These are phyloP conservation scores for Candida sanyaensis DNA, from an alignment of 1,139 yeast species.

Conservation along the genomic window DNA sequence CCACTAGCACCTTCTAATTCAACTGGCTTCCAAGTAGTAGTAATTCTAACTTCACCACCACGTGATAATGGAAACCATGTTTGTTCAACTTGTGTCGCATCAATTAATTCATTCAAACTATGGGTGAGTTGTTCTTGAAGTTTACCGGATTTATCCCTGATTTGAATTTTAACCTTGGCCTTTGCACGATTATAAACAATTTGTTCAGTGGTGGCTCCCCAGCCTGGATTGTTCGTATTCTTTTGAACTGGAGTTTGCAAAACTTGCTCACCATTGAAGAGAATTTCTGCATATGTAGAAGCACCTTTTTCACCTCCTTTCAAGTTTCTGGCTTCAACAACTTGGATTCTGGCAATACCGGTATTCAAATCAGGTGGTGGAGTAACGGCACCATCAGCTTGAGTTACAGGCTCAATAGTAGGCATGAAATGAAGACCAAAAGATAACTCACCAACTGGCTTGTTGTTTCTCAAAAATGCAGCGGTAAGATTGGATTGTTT, in stretches of 20 bases:
- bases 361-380: conserved; percentile 94
- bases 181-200: conserved; percentile 75
- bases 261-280: conserved; percentile 60
- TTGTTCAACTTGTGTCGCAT: conserved; percentile 75
- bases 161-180: conserved; percentile 62
- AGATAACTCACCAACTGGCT: conserved; percentile 71
- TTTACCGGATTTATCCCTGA: conserved; percentile 62
- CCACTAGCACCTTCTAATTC: conserved; percentile 65
- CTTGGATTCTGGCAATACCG: conserved; percentile 72
- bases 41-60: conserved; percentile 74
- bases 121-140: conserved; percentile 64
- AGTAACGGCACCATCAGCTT: conserved; percentile 81
- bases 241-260: conserved; percentile 59
- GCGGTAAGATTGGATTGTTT: conserved; percentile 54
- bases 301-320: conserved; percentile 46
- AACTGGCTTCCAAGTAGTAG: conserved; percentile 86
- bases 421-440: conserved; percentile 80
- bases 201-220: conserved; percentile 66
- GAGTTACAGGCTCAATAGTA: conserved; percentile 69
- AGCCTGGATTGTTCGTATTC: conserved; percentile 67
- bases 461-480: conserved; percentile 74
- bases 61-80: conserved; percentile 69
- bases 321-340: conserved; percentile 55
- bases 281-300: conserved; percentile 71
- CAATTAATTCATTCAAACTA: conserved; percentile 68